Evolutionary conservation across 495 filamentous ascomycete species (phyloP).

Genomic region (Talaromyces wortmannii): DNA sequence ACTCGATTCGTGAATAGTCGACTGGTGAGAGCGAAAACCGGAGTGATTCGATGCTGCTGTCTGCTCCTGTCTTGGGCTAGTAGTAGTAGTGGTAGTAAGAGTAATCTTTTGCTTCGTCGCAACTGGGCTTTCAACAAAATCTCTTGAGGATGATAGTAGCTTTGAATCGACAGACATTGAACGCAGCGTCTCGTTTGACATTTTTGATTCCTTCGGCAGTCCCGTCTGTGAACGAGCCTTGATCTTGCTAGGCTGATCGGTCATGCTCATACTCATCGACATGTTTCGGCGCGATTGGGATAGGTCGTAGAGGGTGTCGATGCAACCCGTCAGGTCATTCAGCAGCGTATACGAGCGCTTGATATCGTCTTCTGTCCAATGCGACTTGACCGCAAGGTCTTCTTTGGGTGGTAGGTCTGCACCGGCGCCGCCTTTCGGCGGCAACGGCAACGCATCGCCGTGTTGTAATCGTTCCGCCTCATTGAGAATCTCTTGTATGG

Average conservation of each 20-base stretch:
- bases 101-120: not conserved
- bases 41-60: conserved; percentile 12
- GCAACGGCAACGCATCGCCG: conserved; percentile 34
- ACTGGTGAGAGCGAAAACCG: conserved; percentile 10
- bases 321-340: conserved; percentile 71
- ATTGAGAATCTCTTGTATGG: conserved; percentile 79
- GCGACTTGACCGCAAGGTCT: conserved; percentile 25
- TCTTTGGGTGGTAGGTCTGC: conserved; percentile 29
- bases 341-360: conserved; percentile 53
- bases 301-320: conserved; percentile 85
- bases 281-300: conserved; percentile 60
- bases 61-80: not conserved
- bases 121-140: conserved; percentile 4
- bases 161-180: conserved; percentile 5
- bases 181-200: not conserved
- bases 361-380: conserved; percentile 45
- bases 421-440: conserved; percentile 26
- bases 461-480: conserved; percentile 77
- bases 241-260: conserved; percentile 19
- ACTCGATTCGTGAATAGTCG: conserved; percentile 9
- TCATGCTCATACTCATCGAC: conserved; percentile 32
- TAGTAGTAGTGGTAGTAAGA: not conserved
- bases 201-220: not conserved
- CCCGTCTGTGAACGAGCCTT: conserved; percentile 17
- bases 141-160: not conserved